Base-by-base conservation (phyloP, 371 early-diverging fungal species). In the Circinella umbellata region DNA sequence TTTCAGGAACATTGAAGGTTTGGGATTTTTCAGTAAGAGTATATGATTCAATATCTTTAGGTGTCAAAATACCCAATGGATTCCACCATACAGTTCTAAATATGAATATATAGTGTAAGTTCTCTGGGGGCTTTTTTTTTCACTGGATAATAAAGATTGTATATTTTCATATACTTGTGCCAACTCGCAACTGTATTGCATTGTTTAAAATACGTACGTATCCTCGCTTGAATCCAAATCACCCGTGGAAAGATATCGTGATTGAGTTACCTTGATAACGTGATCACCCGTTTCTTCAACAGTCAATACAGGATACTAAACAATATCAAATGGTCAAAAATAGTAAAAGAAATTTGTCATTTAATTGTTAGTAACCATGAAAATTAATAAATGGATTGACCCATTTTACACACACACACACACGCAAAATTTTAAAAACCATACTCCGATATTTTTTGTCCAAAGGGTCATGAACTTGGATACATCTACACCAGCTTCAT, bases 401-500 rank as follows among this genome's bases (percentile, higher is more conserved):
- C n/a, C n/a, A n/a, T n/a, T n/a, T n/a, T n/a, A n/a, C n/a, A n/a
- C n/a, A n/a, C n/a, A n/a, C n/a, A n/a, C n/a, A n/a, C n/a, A n/a
- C n/a, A 39, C 39, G 10, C 39, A 39, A 39, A 46, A 4, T 27
- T 27, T 1, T 27, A 39, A 51, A 51, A 20, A 27, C 72, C 89
- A 83, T 80, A 88, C 88, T 2, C 96, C 98, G 48, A 89, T 86
- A 68, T 91, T 85, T 68, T 86, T 84, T 49, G 95, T 95, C 98
- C 98, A 96, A 17, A 86, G 65, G 46, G 85, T 81, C 94, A 96
- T 94, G 70, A 96, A 87, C 59, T 85, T 54, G 14, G 83, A 87
- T 27, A 95, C 92, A 77, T 92, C 88, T 6, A 84, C 80, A 47
- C 92, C 91, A n/a, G 88, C 86, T 20, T 80, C 91, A 60, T 87